Base-by-base conservation (phyloP, 192 early-diverging fungal genomes). In the Backusella morwellensis region DNA sequence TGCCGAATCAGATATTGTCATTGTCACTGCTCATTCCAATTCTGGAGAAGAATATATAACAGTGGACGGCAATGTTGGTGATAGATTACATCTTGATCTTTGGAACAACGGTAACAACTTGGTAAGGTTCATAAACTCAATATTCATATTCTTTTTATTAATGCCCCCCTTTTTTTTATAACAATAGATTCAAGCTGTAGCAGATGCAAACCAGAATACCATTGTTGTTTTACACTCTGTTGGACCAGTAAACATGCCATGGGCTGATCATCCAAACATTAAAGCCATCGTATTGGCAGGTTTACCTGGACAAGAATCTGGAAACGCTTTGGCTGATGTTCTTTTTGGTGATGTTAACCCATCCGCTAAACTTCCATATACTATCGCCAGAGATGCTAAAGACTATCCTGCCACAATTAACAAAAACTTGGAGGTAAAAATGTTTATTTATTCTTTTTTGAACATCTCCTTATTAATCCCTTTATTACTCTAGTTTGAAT, bases 271-370 rank as follows among this genome's bases (percentile, higher is more conserved):
- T 78, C 89, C 90, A 15, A 89, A 91, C 75, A 83, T 92, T 69
- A 84, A 78, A 4, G 88, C 87, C 44, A 83, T 90, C 32, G 82
- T 92, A 68, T 83, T 79, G 41, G 85, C 91, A 41, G 78, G 82
- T 42, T 74, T 92, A 41, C 90, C 90, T 23, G 91, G 91, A 40
- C 88, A 93, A 80, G 91, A 93, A 76, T 80, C 86, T 52, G 91
- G 91, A 54, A 89, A 92, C 68, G 77, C 89, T 23, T 72, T 93
- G 66, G 91, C 91, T 50, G 90, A 93, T 71, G 84, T 93, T 23
- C 77, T 93, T 3, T 93, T 91, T 75, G 90, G 91, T 29, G 77
- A 87, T 52, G 84, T 92, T 59, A 92, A 90, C 73, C 91, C 91
- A 11, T 88, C 87, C 11, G 82, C 78, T 19, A 77, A 88, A 26